Percentiles rank a stretch among this genome's conserved stretches.
Conservation (phyloP, 306 rosid genomes). For the Vigna angularis region DNA sequence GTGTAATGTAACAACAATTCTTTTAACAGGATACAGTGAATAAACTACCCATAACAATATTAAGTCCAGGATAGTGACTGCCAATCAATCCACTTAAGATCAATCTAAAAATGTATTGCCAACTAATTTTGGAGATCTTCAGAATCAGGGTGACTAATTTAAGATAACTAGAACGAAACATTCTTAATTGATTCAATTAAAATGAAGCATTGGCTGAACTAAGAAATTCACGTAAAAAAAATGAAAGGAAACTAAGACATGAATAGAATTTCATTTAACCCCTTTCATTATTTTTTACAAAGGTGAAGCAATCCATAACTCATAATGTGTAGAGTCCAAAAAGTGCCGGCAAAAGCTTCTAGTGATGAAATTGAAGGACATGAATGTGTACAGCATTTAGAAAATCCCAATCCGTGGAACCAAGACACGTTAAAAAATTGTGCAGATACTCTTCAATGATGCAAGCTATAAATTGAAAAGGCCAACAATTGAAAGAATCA, state of each 20-base stretch:
- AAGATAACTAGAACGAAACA: background rate
- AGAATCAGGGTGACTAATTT: conserved; percentile 2
- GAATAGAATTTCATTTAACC: background rate
- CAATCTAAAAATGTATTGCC: conserved; percentile 14
- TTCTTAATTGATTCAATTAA: background rate
- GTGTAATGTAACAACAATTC: background rate
- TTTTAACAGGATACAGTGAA: background rate
- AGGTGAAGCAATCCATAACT: background rate
- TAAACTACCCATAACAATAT: background rate
- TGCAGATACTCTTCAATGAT: background rate
- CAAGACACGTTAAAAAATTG: background rate
- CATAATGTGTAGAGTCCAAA: background rate
- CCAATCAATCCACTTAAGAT: conserved; percentile 23
- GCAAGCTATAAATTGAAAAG: conserved; percentile 38
- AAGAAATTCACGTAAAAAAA: conserved; percentile 9
- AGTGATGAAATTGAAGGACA: background rate
- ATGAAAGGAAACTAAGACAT: conserved; percentile 21
- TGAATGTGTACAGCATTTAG: conserved; percentile 7
- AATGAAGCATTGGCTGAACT: conserved; percentile 15
- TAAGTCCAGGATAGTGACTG: background rate
- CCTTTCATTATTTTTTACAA: background rate
- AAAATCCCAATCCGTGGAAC: conserved; percentile 21
- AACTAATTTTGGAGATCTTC: conserved; percentile 25
- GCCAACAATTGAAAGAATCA: background rate
- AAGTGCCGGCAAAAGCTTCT: conserved; percentile 1